These are phyloP conservation scores for Sugiyamaella valdiviana DNA, from an alignment of 805 yeast species.

Conservation along the genomic window DNA sequence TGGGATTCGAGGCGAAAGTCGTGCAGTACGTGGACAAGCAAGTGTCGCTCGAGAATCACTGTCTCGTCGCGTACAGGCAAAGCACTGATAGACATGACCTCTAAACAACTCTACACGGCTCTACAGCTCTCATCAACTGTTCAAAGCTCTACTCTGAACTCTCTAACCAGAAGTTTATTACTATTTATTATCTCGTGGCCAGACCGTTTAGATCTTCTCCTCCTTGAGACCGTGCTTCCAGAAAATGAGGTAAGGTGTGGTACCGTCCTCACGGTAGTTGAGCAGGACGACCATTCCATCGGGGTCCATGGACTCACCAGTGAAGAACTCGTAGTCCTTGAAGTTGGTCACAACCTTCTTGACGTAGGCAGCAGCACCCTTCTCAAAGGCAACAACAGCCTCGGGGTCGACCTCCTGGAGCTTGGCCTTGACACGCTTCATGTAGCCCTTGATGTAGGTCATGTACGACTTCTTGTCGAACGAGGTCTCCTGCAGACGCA, in stretches of 20 bases:
- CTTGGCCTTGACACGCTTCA: conserved; percentile 91
- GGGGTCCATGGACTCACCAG: conserved; percentile 99
- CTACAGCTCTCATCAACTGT: not conserved
- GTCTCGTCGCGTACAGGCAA: conserved; percentile 33
- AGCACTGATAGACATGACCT: not conserved
- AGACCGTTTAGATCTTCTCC: conserved; percentile 71
- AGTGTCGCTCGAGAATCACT: conserved; percentile 66
- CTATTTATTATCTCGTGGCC: no score
- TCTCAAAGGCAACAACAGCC: conserved; percentile 79
- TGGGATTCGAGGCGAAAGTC: conserved; percentile 37
- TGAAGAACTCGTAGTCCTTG: conserved; percentile 99
- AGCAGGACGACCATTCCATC: conserved; percentile 96
- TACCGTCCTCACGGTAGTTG: conserved; percentile 99
- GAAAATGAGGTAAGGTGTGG: conserved; percentile 93
- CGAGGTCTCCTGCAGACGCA: conserved; percentile 92
- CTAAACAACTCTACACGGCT: no score
- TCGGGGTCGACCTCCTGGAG: conserved; percentile 89
- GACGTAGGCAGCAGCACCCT: conserved; percentile 94
- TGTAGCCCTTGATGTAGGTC: conserved; percentile 97
- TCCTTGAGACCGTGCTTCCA: conserved; percentile 97
- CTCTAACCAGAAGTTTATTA: no score
- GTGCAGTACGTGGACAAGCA: conserved; percentile 52
- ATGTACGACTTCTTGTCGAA: conserved; percentile 98
- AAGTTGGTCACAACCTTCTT: conserved; percentile 93
- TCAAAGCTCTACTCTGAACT: no score